Evolutionary conservation across 1,139 yeast species (phyloP).

Genomic region (Suhomyces maxii): DNA sequence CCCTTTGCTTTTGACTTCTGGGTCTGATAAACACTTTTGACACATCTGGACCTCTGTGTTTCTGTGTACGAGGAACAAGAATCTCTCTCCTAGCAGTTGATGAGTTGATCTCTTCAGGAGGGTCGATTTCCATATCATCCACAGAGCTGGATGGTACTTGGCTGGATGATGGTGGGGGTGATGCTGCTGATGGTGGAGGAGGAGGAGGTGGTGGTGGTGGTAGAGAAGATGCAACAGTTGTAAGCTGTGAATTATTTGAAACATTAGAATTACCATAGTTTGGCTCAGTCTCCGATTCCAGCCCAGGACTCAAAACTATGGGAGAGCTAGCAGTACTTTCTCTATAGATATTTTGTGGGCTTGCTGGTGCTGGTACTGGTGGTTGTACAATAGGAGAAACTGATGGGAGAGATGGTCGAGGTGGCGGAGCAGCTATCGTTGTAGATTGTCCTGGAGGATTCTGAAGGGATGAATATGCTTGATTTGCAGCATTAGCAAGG

Average conservation of each 20-base stretch:
- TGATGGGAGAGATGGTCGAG: not conserved
- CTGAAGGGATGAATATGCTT: not conserved
- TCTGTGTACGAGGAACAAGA: not conserved
- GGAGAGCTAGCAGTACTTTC: not conserved
- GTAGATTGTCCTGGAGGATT: not conserved
- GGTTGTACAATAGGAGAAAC: not conserved
- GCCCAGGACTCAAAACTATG: not conserved
- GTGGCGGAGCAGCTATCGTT: not conserved
- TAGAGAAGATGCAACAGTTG: not conserved
- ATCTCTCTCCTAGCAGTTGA: not conserved
- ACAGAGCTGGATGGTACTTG: not conserved
- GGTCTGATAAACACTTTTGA: slow-evolving; percentile 4
- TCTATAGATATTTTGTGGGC: not conserved
- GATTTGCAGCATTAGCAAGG: not conserved
- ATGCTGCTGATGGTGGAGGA: not conserved
- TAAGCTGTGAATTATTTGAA: no score
- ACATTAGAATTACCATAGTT: no score
- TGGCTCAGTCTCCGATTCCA: not conserved
- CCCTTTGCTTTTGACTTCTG: not conserved
- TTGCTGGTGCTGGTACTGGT: not conserved
- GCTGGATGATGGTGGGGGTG: not conserved
- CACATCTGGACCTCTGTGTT: not conserved
- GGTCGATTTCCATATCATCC: not conserved
- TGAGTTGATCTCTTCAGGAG: not conserved
- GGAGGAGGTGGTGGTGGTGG: not conserved